These are phyloP conservation scores for Cystobasidium pallidum DNA, from an alignment of 1,284 basidiomycete genomes.

Conservation along the genomic window DNA sequence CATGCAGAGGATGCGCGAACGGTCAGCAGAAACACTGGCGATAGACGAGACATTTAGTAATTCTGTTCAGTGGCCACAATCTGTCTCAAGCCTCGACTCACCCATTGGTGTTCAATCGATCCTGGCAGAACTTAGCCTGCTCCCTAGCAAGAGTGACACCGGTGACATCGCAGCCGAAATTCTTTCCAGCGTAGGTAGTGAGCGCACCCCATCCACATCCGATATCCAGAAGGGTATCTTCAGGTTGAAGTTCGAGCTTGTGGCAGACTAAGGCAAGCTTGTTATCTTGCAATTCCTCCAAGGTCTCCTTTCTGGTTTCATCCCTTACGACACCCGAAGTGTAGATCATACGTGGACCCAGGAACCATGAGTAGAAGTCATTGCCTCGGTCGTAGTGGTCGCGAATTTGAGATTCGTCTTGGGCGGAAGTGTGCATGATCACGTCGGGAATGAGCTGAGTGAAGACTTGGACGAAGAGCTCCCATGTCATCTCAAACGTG, in stretches of 20 bases:
- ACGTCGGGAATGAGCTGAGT: conserved; percentile 88
- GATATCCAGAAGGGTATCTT: conserved; percentile 84
- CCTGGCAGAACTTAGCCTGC: conserved; percentile 89
- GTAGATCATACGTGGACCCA: conserved; percentile 96
- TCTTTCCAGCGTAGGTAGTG: conserved; percentile 91
- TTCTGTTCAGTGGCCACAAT: not conserved
- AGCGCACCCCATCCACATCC: conserved; percentile 99
- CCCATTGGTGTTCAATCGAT: conserved; percentile 81
- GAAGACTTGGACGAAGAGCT: conserved; percentile 94
- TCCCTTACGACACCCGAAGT: conserved; percentile 87
- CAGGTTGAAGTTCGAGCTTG: conserved; percentile 84
- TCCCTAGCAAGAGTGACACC: conserved; percentile 91
- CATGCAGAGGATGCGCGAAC: conserved; percentile 88
- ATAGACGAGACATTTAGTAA: not conserved
- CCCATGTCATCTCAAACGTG: conserved; percentile 76
- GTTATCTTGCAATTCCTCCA: conserved; percentile 98
- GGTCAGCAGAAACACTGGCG: conserved; percentile 64
- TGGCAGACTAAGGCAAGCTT: conserved; percentile 93
- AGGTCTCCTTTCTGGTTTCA: conserved; percentile 74
- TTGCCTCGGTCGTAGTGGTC: conserved; percentile 95
- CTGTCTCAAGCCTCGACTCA: not conserved
- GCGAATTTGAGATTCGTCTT: conserved; percentile 94
- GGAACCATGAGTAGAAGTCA: conserved; percentile 93
- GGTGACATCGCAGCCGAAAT: conserved; percentile 91
- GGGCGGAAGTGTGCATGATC: conserved; percentile 81